Evolutionary conservation across 139 green algal genomes (phyloP).

Genomic region (Limnomonas spitsbergensis): DNA sequence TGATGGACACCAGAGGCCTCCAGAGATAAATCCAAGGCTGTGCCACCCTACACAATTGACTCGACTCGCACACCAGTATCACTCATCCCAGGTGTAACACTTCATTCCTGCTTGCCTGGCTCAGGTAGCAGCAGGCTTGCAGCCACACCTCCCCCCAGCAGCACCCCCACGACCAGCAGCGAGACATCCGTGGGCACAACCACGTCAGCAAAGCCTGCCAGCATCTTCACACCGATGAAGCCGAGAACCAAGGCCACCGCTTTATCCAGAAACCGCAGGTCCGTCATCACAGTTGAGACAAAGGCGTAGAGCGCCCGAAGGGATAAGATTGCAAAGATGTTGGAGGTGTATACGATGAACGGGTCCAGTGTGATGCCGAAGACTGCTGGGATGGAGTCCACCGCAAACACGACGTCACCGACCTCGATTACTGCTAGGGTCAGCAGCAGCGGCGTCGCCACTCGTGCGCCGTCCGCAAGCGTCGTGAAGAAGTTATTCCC

Average conservation of each 20-base stretch:
- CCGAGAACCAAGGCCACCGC: slow-evolving; percentile 80
- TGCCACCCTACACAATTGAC: too few relatives aligned
- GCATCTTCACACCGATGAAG: slow-evolving; percentile 85
- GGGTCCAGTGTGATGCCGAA: slow-evolving; percentile 94
- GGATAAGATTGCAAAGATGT: slow-evolving; percentile 89
- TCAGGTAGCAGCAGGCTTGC: slow-evolving; percentile 50
- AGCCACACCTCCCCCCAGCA: slow-evolving; percentile 68
- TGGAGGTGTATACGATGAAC: slow-evolving; percentile 96
- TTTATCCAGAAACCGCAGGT: slow-evolving; percentile 78
- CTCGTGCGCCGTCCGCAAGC: background rate
- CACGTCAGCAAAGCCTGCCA: slow-evolving; percentile 69
- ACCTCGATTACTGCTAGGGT: slow-evolving; percentile 90
- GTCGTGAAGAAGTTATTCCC: slow-evolving; percentile 73
- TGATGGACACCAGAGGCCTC: too few relatives aligned
- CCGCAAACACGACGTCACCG: slow-evolving; percentile 93
- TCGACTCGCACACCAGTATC: too few relatives aligned
- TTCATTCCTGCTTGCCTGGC: too few relatives aligned
- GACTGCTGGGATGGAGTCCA: slow-evolving; percentile 87
- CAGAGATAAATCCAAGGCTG: too few relatives aligned
- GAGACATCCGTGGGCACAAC: slow-evolving; percentile 70
- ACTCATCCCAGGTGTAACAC: too few relatives aligned
- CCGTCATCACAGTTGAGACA: slow-evolving; percentile 33
- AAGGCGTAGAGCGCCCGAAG: slow-evolving; percentile 77
- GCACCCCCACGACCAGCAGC: slow-evolving; percentile 67
- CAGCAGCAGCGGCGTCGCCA: slow-evolving; percentile 89